Evolutionary conservation across 306 rosid genomes (phyloP).

Genomic region (Glycyrrhiza uralensis): DNA sequence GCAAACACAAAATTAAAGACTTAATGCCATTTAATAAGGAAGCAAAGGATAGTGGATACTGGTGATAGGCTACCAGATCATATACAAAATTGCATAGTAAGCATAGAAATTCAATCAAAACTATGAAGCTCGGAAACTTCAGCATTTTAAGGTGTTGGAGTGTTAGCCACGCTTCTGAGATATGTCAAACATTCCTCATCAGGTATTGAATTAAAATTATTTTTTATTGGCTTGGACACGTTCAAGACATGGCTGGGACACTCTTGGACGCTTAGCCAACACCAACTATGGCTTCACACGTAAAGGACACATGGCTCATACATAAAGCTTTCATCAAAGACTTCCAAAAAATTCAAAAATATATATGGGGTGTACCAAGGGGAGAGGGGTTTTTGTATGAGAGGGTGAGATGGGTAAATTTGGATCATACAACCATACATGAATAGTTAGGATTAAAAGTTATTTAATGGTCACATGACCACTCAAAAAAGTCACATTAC

Average conservation of each 20-base stretch:
- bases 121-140: not conserved
- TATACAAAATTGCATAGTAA: not conserved
- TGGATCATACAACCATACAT: too few species aligned
- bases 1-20: not conserved
- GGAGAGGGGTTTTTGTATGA: too few species aligned
- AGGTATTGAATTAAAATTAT: not conserved
- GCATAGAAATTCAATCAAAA: not conserved
- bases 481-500: too few species aligned
- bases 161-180: not conserved
- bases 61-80: not conserved
- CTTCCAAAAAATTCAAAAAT: too few species aligned
- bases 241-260: not conserved
- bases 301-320: too few species aligned
- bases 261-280: not conserved
- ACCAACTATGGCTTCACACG: too few species aligned
- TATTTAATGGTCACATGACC: too few species aligned
- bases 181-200: not conserved
- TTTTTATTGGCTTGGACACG: not conserved
- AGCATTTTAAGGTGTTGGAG: not conserved
- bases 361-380: too few species aligned
- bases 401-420: too few species aligned
- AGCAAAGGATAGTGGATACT: not conserved
- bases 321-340: too few species aligned
- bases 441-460: too few species aligned
- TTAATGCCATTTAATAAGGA: not conserved